Conservation (phyloP, 1,284 basidiomycete species). For the Chondrostereum purpureum region DNA sequence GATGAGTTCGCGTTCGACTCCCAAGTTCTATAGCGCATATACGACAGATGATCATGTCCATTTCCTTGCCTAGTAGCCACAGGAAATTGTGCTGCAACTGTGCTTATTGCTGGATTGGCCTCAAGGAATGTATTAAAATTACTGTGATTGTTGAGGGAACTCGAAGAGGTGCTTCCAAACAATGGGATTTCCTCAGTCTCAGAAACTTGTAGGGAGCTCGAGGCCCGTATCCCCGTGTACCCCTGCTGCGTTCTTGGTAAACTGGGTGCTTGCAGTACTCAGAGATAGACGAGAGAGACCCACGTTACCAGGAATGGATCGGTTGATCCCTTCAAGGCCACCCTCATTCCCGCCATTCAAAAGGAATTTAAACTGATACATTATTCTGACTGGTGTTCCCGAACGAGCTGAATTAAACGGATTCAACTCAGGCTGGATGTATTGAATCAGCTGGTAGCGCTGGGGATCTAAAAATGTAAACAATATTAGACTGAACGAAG, state of each 20-base stretch:
- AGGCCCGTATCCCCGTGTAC: no score
- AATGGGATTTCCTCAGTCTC: not conserved
- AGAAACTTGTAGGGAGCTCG: not conserved
- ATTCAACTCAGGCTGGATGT: not conserved
- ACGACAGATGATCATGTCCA: not conserved
- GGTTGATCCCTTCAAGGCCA: not conserved
- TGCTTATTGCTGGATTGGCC: no score
- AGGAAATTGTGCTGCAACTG: no score
- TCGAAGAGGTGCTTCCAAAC: not conserved
- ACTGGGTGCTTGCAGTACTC: no score
- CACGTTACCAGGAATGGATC: not conserved
- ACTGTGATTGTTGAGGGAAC: not conserved
- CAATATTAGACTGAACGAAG: not conserved
- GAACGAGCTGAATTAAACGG: not conserved
- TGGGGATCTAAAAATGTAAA: not conserved
- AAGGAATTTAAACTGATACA: not conserved
- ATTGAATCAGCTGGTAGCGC: not conserved
- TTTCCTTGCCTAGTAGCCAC: no score
- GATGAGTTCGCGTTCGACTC: not conserved
- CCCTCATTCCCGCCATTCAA: not conserved
- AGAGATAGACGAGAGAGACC: not conserved
- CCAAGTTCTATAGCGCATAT: not conserved
- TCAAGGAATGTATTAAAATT: not conserved
- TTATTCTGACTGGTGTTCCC: not conserved
- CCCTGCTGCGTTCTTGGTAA: no score